Base-by-base conservation (phyloP, 345 rosid species). In the Aquilaria yunnanensis region DNA sequence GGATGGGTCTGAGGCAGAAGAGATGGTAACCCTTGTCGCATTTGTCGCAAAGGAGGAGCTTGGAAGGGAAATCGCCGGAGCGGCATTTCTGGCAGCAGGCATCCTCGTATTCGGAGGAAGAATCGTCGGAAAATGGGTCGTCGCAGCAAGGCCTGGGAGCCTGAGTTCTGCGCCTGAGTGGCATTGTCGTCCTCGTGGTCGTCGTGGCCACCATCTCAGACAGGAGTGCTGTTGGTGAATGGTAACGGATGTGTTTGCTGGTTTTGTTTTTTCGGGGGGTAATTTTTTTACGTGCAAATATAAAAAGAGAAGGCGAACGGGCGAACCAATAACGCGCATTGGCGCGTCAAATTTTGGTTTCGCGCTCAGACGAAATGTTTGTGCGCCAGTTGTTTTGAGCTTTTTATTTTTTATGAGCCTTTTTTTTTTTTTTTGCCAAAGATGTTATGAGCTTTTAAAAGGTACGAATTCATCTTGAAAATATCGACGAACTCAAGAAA, bases 1-100 rank as follows among this genome's bases (percentile, higher is more conserved):
- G 96, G 67, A 93, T 82, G 43, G 98, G 98, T 51, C 87, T 76
- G 43, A 90, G 83, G 81, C 98, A 93, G 66, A 83, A 87, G 14
- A 86, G 72, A 75, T 93, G 98, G 71, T 70, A 86, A 14, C 97
- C 98, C 65, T 78, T 74, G 12, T 93, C 90, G 62, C 98, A 93
- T 59, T 78, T 84, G 63, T 90, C 98, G 56, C 98, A 93, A n/a
- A 93, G 78, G 2, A 93, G 80, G 50, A 90, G 79, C 85, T 93
- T 78, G 23, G 79, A 72, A 1, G 85, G 74, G 34, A 57, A 76
- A 57, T 81, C 83, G 49, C 96, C 98, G 6, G 86, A 80, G 65
- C 87, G 81, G 32, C 97, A 90, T 69, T 76, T 78, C 76, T 83
- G 76, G 72, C 98, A 93, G 50, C 65, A 63, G 37, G 78, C 67